These are phyloP conservation scores for Erythrophleum ivorense DNA, from an alignment of 331 rosid species.

Conservation along the genomic window DNA sequence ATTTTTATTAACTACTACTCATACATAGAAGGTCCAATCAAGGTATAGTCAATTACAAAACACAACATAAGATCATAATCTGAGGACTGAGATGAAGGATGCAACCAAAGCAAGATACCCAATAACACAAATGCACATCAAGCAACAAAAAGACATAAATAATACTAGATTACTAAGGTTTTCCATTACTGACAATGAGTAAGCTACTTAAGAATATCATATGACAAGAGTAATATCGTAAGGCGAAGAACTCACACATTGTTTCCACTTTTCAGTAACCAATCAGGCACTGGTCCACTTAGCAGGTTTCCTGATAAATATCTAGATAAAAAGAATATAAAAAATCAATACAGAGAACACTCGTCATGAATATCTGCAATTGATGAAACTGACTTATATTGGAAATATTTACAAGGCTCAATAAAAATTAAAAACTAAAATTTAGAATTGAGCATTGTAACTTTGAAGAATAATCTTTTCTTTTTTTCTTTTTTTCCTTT, in stretches of 20 bases:
- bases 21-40: neutral
- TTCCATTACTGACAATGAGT: neutral
- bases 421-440: too few species aligned
- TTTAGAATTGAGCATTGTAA: neutral
- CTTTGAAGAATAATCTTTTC: too few species aligned
- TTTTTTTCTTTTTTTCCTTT: too few species aligned
- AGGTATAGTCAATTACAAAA: neutral
- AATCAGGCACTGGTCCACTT: conserved; percentile 47
- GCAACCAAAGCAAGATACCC: neutral
- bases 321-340: neutral
- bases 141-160: neutral
- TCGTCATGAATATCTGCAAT: neutral
- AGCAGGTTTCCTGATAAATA: conserved; percentile 54
- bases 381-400: neutral
- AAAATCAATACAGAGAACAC: neutral
- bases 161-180: neutral
- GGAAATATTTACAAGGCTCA: neutral
- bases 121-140: neutral
- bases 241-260: conserved; percentile 43
- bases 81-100: neutral
- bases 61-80: neutral
- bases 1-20: neutral
- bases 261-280: conserved; percentile 10
- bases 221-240: neutral
- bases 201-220: neutral